phyloP scores from a whole-genome alignment of 2,329 filamentous ascomycete species.

The Xenoacremonium recifei region DNA sequence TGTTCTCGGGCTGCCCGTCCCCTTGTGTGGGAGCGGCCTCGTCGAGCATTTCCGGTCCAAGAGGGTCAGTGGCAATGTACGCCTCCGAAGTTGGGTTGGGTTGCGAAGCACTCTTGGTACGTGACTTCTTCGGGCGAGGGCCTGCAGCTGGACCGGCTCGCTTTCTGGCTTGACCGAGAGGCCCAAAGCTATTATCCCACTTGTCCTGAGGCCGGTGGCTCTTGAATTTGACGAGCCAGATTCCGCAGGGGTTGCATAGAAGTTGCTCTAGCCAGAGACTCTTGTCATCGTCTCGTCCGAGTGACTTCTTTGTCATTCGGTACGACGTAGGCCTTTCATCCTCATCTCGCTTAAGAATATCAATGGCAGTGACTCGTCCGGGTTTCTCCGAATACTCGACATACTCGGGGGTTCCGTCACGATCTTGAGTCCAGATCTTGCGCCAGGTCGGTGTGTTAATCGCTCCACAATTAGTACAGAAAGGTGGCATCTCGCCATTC shows the following conservation, averaged over 20 bases:
- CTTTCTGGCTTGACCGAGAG: slow-evolving; percentile 51
- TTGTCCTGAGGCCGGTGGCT: slow-evolving; percentile 77
- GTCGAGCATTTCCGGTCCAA: slow-evolving; percentile 38
- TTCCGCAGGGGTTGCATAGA: slow-evolving; percentile 92
- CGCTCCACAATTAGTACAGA: slow-evolving; percentile 88
- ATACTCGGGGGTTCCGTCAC: slow-evolving; percentile 66
- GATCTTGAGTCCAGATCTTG: slow-evolving; percentile 81
- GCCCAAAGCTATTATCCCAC: slow-evolving; percentile 68
- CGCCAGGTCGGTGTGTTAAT: slow-evolving; percentile 97
- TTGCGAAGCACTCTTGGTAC: slow-evolving; percentile 46
- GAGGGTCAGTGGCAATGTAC: slow-evolving; percentile 52
- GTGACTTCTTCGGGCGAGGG: slow-evolving; percentile 46
- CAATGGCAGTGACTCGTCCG: slow-evolving; percentile 72
- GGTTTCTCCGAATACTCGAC: slow-evolving; percentile 72
- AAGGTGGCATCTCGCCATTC: slow-evolving; percentile 83
- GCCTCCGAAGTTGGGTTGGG: slow-evolving; percentile 52
- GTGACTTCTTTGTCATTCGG: slow-evolving; percentile 74
- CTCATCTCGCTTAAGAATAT: slow-evolving; percentile 61
- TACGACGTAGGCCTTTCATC: slow-evolving; percentile 64
- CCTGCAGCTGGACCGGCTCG: slow-evolving; percentile 41
- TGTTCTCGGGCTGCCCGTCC: slow-evolving; percentile 4
- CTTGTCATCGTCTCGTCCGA: slow-evolving; percentile 62
- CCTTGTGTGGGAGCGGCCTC: slow-evolving; percentile 17
- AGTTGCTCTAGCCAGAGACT: slow-evolving; percentile 67
- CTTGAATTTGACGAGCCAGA: slow-evolving; percentile 91